Conservation (phyloP, 1,139 yeast genomes). For the Candida sp. region DNA sequence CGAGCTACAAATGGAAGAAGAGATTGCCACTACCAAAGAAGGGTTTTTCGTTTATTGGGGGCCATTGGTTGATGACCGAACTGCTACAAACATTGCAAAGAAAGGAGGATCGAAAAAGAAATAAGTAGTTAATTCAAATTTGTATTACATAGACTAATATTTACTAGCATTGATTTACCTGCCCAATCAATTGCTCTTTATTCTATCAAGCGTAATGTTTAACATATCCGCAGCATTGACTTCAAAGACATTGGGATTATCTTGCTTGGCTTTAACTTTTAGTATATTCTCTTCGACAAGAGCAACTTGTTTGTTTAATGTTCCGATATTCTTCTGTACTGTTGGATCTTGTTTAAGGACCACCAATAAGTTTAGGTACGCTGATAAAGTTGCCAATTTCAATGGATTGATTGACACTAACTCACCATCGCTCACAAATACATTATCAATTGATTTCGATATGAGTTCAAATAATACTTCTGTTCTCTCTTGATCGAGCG, state of each 20-base stretch:
- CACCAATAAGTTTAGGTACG: conserved; percentile 53
- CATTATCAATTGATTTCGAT: conserved; percentile 25
- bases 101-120: conserved; percentile 8
- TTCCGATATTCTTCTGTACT: conserved; percentile 14
- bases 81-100: conserved; percentile 10
- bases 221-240: conserved; percentile 38
- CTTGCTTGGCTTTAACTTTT: conserved; percentile 11
- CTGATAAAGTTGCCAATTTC: conserved; percentile 42
- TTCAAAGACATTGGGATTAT: conserved; percentile 16
- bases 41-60: conserved; percentile 98
- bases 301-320: conserved; percentile 18
- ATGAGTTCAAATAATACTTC: conserved; percentile 39
- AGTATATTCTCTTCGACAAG: conserved; percentile 13
- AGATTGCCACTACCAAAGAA: conserved; percentile 86
- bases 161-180: too few relatives aligned
- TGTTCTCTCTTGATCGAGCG: conserved; percentile 33
- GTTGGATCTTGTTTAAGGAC: conserved; percentile 31
- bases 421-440: conserved; percentile 20
- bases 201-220: conserved; percentile 37
- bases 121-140: conserved; percentile 1
- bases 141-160: neutral
- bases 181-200: conserved; percentile 8
- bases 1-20: conserved; percentile 91
- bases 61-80: conserved; percentile 71
- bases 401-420: conserved; percentile 17